Conservation (phyloP, 768 basidiomycete genomes). For the Lentinus brumalis region DNA sequence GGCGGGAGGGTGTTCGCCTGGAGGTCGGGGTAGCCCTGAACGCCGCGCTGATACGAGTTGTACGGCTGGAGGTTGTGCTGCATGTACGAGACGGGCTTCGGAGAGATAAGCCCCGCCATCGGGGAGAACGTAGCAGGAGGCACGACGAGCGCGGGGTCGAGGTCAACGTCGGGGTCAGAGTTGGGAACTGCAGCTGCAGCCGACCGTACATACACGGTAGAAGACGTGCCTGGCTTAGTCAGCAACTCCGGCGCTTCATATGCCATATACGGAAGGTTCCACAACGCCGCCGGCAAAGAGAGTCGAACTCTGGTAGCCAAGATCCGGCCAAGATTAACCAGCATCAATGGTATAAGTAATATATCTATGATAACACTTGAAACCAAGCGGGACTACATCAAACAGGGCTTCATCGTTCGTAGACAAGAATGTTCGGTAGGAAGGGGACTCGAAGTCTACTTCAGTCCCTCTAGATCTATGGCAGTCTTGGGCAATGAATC, state of each 20-base stretch:
- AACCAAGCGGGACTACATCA: too few species aligned
- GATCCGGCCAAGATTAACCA: too few species aligned
- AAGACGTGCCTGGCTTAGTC: not conserved
- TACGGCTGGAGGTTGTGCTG: slow-evolving; percentile 58
- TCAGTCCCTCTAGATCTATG: too few species aligned
- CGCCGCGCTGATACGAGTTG: slow-evolving; percentile 58
- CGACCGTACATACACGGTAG: not conserved
- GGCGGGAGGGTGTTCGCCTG: slow-evolving; percentile 58
- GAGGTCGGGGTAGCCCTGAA: slow-evolving; percentile 60
- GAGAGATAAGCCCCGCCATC: slow-evolving; percentile 37
- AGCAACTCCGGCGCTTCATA: not conserved
- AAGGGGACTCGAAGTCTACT: too few species aligned
- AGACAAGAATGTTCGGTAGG: too few species aligned
- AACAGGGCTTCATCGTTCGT: too few species aligned
- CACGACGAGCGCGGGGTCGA: slow-evolving; percentile 8
- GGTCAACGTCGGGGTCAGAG: not conserved
- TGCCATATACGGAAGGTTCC: not conserved
- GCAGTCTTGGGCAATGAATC: not conserved
- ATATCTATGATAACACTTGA: too few species aligned
- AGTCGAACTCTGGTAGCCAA: too few species aligned
- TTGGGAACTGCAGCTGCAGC: not conserved
- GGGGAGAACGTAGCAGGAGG: slow-evolving; percentile 12
- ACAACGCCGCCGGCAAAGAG: too few species aligned
- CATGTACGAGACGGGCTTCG: slow-evolving; percentile 44
- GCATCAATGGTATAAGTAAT: too few species aligned